Conservation (phyloP, 2,329 filamentous ascomycete genomes). For the Scolecobasidium constrictum region DNA sequence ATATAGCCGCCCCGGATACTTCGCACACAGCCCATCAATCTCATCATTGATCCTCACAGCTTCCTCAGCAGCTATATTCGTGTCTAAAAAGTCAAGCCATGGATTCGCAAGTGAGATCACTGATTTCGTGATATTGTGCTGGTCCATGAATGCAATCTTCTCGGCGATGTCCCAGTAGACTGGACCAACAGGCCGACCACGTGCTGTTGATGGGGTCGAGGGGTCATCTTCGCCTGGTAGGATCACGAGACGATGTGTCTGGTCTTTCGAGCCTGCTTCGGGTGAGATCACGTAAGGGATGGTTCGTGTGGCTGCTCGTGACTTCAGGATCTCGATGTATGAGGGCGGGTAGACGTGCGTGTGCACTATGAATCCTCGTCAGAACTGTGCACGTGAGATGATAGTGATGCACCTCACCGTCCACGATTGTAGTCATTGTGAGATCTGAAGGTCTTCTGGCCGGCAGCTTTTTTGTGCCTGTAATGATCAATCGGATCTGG, state of each 20-base stretch:
- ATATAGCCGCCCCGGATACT: conserved; percentile 58
- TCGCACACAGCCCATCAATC: conserved; percentile 59
- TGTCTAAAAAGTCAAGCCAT: conserved; percentile 76
- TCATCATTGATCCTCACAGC: conserved; percentile 66
- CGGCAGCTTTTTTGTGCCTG: too few relatives aligned
- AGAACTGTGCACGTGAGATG: too few relatives aligned
- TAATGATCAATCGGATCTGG: too few relatives aligned
- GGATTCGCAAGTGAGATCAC: conserved; percentile 87
- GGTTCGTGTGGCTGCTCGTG: conserved; percentile 30
- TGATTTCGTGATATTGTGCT: conserved; percentile 68
- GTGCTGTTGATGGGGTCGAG: conserved; percentile 40
- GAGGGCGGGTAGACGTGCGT: conserved; percentile 53
- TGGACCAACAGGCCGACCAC: conserved; percentile 70
- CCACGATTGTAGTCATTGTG: too few relatives aligned
- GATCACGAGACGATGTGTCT: conserved; percentile 55
- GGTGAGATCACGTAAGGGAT: conserved; percentile 60
- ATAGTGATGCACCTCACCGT: too few relatives aligned
- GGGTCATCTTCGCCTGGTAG: conserved; percentile 46
- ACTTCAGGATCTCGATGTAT: conserved; percentile 46
- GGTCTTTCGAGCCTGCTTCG: conserved; percentile 31
- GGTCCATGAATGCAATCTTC: conserved; percentile 82
- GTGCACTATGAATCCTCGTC: conserved; percentile 47
- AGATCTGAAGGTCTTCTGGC: too few relatives aligned
- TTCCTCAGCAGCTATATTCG: conserved; percentile 48
- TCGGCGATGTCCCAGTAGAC: conserved; percentile 72